Evolutionary conservation across 768 basidiomycete genomes (phyloP).

Genomic region (Phanerochaete carnosa): DNA sequence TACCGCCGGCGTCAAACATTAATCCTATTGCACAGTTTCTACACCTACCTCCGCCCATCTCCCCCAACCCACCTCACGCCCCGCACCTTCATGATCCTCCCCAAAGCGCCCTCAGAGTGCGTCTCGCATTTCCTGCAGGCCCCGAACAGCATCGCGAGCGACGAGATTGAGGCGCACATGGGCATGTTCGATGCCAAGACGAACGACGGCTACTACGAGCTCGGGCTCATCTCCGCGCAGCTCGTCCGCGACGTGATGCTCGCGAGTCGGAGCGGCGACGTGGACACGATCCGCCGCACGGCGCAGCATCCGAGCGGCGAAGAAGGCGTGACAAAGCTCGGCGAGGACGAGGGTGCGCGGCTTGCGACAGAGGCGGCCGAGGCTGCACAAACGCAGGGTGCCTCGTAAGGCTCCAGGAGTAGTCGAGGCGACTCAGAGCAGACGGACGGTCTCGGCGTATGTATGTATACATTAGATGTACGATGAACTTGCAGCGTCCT

Average conservation of each 20-base stretch:
- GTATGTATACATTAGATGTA: not conserved
- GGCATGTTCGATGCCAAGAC: slow-evolving; percentile 80
- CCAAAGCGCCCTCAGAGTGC: slow-evolving; percentile 44
- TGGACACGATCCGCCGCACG: not conserved
- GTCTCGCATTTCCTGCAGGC: slow-evolving; percentile 58
- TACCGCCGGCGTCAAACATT: not conserved
- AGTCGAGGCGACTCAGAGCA: not conserved
- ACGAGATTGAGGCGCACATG: slow-evolving; percentile 84
- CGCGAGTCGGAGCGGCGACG: slow-evolving; percentile 8
- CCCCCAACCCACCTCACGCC: slow-evolving; percentile 51
- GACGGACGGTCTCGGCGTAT: not conserved
- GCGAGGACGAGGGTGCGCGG: slow-evolving; percentile 6
- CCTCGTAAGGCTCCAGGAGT: not conserved
- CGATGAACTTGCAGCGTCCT: slow-evolving; percentile 9
- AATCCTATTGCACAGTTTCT: slow-evolving; percentile 52
- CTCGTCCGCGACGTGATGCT: slow-evolving; percentile 57
- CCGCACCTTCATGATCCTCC: slow-evolving; percentile 80
- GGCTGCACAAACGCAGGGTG: not conserved
- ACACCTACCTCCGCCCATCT: slow-evolving; percentile 70
- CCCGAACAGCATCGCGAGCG: slow-evolving; percentile 61
- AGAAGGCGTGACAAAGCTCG: slow-evolving; percentile 8
- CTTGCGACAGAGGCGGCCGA: slow-evolving; percentile 3
- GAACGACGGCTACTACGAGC: slow-evolving; percentile 89
- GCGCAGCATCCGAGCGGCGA: slow-evolving; percentile 7
- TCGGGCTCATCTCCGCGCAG: slow-evolving; percentile 67